phyloP scores from a whole-genome alignment of 2,329 filamentous ascomycete genomes.

The Ilyonectria destructans region DNA sequence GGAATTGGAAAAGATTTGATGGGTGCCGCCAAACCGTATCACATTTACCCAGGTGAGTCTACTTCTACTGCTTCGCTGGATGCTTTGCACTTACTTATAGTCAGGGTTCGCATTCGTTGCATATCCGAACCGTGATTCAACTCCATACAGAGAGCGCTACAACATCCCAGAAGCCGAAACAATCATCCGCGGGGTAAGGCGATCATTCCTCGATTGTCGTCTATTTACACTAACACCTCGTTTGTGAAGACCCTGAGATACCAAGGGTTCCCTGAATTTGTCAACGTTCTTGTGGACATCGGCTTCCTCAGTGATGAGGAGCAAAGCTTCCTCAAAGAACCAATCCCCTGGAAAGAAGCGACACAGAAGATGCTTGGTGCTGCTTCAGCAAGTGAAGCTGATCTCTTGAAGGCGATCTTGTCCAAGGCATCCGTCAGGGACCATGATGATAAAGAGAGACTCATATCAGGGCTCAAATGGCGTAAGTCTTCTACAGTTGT shows the following conservation, averaged over 20 bases:
- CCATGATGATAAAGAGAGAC: constrained; percentile 78
- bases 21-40: constrained; percentile 90
- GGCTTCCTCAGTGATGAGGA: constrained; percentile 87
- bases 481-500: constrained; percentile 34
- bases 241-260: constrained; percentile 80
- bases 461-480: constrained; percentile 83
- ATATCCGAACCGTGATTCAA: constrained; percentile 94
- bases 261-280: constrained; percentile 91
- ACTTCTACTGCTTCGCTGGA: too few relatives aligned
- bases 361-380: constrained; percentile 84
- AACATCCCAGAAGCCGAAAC: constrained; percentile 94
- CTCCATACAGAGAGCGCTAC: constrained; percentile 90
- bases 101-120: constrained; percentile 85
- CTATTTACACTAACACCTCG: not conserved
- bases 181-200: constrained; percentile 76
- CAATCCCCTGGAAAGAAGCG: constrained; percentile 87
- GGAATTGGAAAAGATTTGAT: constrained; percentile 79
- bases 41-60: constrained; percentile 77
- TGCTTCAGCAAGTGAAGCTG: constrained; percentile 74
- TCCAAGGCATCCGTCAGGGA: constrained; percentile 72
- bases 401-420: constrained; percentile 81
- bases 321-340: constrained; percentile 75
- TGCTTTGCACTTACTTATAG: too few relatives aligned
- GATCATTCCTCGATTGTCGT: too few relatives aligned
- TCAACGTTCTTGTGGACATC: constrained; percentile 89